These are phyloP conservation scores for Mangifera indica DNA, from an alignment of 345 rosid species.

Conservation along the genomic window DNA sequence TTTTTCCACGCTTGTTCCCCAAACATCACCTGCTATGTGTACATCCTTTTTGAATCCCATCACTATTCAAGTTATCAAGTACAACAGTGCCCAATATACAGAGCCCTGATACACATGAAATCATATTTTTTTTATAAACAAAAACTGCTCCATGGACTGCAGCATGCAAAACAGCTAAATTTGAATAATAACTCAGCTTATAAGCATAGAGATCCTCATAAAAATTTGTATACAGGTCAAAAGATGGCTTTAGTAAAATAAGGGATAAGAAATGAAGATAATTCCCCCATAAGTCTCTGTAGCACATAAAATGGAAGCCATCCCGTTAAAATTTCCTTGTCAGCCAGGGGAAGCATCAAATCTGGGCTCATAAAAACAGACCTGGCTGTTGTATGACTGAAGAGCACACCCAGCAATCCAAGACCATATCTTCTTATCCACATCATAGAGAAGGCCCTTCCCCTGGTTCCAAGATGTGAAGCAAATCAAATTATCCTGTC, in stretches of 20 bases:
- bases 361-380: conserved; percentile 95
- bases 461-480: conserved; percentile 99
- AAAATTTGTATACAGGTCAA: neutral
- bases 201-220: conserved; percentile 3
- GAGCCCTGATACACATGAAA: conserved; percentile 4
- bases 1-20: conserved; percentile 25
- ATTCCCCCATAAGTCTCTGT: conserved; percentile 14
- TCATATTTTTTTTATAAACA: conserved; percentile 1
- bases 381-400: conserved; percentile 95
- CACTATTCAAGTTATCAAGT: conserved; percentile 16
- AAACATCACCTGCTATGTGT: conserved; percentile 12
- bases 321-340: conserved; percentile 12
- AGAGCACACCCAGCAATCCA: conserved; percentile 96
- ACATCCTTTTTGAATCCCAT: conserved; percentile 6
- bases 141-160: conserved; percentile 14
- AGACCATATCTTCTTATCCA: conserved; percentile 90
- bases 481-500: conserved; percentile 92
- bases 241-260: neutral
- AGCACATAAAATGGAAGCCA: neutral
- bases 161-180: conserved; percentile 6
- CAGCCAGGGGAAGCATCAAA: conserved; percentile 69
- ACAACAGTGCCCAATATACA: conserved; percentile 17
- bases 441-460: conserved; percentile 83
- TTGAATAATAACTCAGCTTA: conserved; percentile 14
- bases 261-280: conserved; percentile 8